These are phyloP conservation scores for Globisporangium nunn DNA, from an alignment of 352 stramenopile species.

Conservation along the genomic window DNA sequence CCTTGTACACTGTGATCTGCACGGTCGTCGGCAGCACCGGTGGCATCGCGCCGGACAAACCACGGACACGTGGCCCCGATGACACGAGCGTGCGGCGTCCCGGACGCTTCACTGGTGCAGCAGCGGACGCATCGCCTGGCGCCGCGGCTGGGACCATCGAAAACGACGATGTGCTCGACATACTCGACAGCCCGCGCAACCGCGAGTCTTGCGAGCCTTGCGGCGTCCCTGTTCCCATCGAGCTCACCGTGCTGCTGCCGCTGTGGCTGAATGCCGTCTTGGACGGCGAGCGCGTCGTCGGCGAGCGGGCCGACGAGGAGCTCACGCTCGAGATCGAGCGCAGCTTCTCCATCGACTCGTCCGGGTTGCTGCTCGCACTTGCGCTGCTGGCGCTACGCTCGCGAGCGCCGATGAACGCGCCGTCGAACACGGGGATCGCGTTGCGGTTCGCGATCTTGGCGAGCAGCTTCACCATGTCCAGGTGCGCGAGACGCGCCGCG, in stretches of 20 bases:
- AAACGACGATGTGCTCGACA: conserved; percentile 30
- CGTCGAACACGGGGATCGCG: conserved; percentile 44
- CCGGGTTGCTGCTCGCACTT: conserved; percentile 48
- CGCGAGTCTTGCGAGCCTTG: conserved; percentile 16
- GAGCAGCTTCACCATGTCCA: conserved; percentile 84
- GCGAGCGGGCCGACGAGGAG: conserved; percentile 36
- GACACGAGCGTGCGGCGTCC: conserved; percentile 63
- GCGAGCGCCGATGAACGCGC: conserved; percentile 21
- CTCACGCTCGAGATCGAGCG: conserved; percentile 48
- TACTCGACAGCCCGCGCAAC: conserved; percentile 29
- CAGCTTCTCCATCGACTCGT: conserved; percentile 45
- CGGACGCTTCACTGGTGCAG: conserved; percentile 23
- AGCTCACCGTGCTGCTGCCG: conserved; percentile 6
- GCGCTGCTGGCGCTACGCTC: conserved; percentile 61
- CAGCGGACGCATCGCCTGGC: conserved; percentile 43
- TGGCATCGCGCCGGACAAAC: conserved; percentile 40
- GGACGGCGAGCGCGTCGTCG: conserved; percentile 40
- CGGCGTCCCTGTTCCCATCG: neutral
- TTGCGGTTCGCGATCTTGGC: conserved; percentile 83
- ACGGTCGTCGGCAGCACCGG: conserved; percentile 58
- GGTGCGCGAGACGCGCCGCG: conserved; percentile 55
- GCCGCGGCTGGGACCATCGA: conserved; percentile 50
- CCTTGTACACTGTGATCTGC: conserved; percentile 73
- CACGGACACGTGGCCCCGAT: conserved; percentile 31
- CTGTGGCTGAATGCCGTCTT: conserved; percentile 12